Evolutionary conservation across 768 basidiomycete genomes (phyloP).

Genomic region (Austroboletus eburneus): DNA sequence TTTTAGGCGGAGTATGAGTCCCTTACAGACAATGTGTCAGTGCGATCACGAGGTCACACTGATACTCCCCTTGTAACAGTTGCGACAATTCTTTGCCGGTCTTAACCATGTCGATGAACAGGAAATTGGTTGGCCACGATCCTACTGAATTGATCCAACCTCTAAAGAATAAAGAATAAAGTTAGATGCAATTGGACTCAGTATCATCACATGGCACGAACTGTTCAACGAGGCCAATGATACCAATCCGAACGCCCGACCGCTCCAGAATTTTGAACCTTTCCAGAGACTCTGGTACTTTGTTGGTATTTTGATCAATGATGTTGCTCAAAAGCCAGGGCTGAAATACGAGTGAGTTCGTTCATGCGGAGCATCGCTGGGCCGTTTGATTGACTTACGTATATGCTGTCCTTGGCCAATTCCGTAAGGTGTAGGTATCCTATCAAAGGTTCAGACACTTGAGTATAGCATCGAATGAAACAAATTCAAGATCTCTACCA

Average conservation of each 20-base stretch:
- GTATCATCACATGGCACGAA: conserved; percentile 28
- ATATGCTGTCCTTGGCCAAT: conserved; percentile 67
- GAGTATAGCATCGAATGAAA: neutral
- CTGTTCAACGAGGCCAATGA: conserved; percentile 89
- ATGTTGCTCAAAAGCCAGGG: conserved; percentile 93
- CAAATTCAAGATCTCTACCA: conserved; percentile 38
- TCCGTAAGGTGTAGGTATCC: conserved; percentile 65
- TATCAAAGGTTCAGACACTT: conserved; percentile 17
- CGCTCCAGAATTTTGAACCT: conserved; percentile 67
- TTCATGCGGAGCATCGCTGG: neutral
- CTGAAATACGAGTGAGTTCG: conserved; percentile 34
- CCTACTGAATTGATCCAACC: conserved; percentile 88
- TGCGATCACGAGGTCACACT: too few species aligned
- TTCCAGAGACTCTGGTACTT: conserved; percentile 55
- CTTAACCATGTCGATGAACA: conserved; percentile 70
- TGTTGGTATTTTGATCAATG: conserved; percentile 59
- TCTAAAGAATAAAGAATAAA: conserved; percentile 40
- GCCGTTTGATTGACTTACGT: conserved; percentile 53
- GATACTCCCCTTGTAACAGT: conserved; percentile 55
- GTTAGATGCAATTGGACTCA: too few species aligned
- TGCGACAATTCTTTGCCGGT: conserved; percentile 70
- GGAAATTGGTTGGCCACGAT: conserved; percentile 80
- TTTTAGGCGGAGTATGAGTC: too few species aligned
- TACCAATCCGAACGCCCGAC: conserved; percentile 65
- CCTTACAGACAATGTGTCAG: too few species aligned